Evolutionary conservation across 2,329 filamentous ascomycete species (phyloP).

Genomic region (Sporothrix dimorphospora): DNA sequence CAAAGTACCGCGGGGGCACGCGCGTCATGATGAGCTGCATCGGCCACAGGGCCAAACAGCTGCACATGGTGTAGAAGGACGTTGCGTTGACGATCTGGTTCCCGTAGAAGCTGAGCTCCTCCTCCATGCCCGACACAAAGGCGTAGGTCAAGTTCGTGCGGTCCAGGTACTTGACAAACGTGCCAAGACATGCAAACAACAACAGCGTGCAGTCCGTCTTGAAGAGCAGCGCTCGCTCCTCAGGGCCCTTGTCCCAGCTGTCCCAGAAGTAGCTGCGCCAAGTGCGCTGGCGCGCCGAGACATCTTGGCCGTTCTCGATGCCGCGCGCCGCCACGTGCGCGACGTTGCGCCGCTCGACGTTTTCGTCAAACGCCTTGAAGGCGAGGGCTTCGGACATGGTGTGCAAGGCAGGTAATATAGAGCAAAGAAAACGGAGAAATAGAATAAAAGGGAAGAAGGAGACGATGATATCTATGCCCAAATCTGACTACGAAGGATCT

Average conservation of each 20-base stretch:
- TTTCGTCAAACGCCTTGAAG: conserved; percentile 2
- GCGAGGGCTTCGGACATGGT: conserved; percentile 4
- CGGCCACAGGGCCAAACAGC: conserved; percentile 34
- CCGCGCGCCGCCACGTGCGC: not conserved
- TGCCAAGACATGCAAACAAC: not conserved
- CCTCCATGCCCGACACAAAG: conserved; percentile 51
- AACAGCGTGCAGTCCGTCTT: not conserved
- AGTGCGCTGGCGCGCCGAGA: not conserved
- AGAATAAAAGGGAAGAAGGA: not conserved
- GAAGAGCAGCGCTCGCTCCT: not conserved
- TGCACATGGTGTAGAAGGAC: conserved; percentile 34
- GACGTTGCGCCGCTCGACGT: not conserved
- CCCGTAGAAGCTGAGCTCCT: conserved; percentile 48
- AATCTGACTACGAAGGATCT: not conserved
- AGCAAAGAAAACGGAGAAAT: not conserved
- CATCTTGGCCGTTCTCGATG: conserved; percentile 6
- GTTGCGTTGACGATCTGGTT: conserved; percentile 49
- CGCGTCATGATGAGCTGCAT: conserved; percentile 18
- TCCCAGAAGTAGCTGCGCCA: conserved; percentile 12
- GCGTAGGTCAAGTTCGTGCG: conserved; percentile 48
- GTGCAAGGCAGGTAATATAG: too few species aligned
- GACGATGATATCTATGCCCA: not conserved
- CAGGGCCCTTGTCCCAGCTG: conserved; percentile 12
- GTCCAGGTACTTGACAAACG: conserved; percentile 53
- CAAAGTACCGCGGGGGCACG: not conserved